Evolutionary conservation across 768 basidiomycete genomes (phyloP), one percentile per base, ranked within the genome.

Genomic region (Kwoniella heveanensis): DNA sequence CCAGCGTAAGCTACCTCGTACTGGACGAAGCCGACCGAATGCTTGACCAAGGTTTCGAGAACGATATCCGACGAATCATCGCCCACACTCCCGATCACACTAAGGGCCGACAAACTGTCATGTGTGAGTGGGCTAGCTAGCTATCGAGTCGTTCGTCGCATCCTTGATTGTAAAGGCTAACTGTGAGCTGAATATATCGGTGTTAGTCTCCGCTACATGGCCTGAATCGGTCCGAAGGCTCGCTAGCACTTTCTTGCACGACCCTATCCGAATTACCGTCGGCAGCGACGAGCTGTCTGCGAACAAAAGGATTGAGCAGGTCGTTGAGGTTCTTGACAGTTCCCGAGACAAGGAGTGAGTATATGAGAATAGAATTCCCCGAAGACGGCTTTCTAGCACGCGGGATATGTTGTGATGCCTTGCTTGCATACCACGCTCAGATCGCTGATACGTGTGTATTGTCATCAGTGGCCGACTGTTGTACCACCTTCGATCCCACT

Each of bases 21-120:
- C 81, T 99, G 49, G 96, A 99, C 74, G 96, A 99, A 81, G 96
- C 96, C 4, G 95, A 98, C 81, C 86, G 95, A 49, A 97, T 97
- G 95, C 83, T 99, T 55, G 96, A 98, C 77, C 92, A 90, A 76
- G 96, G 95, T 0, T 99, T 99, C 78, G 96, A 99, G 80, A 97
- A 98, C 76, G 96, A 97, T 78, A 97, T 98, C 68, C 84, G 92
- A 56, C 85, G 84, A 61, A 98, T 99, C 74, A 93, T 98, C 65
- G 87, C 85, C 8, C 83, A 84, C 85, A 87, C 81, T 32, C 79
- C 79, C 1, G 69, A 56, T 21, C 60, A 86, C 75, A 83, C 85
- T 36, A 78, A 83, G n/a, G 84, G 86, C 62, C 85, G 92, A 50
- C 92, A 94, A 82, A 95, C 91, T 7, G 87, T 93, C 84, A 93